Percentiles rank a stretch among this genome's conserved stretches.
phyloP scores from a whole-genome alignment of 257 asterid genomes.

The Lantana camara region DNA sequence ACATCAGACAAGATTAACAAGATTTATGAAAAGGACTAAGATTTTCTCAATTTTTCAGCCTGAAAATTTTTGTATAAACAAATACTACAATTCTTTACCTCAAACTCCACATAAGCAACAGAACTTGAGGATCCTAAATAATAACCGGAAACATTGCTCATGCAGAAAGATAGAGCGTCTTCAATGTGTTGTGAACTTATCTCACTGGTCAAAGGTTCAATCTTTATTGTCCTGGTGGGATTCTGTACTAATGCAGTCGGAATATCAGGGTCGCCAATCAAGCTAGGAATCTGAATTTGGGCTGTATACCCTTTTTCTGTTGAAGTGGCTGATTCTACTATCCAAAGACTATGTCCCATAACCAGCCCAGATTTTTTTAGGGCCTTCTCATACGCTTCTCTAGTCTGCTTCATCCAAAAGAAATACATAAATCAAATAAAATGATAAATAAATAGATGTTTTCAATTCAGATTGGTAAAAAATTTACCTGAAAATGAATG shows the following conservation, averaged over 20 bases:
- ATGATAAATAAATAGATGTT: not conserved
- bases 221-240: conserved; percentile 61
- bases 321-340: conserved; percentile 44
- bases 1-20: not conserved
- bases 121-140: conserved; percentile 45
- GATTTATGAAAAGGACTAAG: not conserved
- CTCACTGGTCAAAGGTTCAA: conserved; percentile 35
- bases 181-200: conserved; percentile 44
- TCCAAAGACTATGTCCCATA: not conserved
- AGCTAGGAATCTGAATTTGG: conserved; percentile 42
- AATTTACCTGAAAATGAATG: conserved; percentile 54
- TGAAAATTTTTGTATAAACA: conserved; percentile 12
- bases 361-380: conserved; percentile 19
- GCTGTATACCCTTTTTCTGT: conserved; percentile 19
- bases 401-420: conserved; percentile 46
- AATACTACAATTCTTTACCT: conserved; percentile 37
- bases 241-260: conserved; percentile 59
- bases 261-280: conserved; percentile 43
- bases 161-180: conserved; percentile 51
- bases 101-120: conserved; percentile 67
- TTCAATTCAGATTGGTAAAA: not conserved
- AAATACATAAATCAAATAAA: conserved; percentile 1
- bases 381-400: conserved; percentile 44
- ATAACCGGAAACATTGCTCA: conserved; percentile 48
- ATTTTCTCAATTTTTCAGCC: not conserved